These are phyloP conservation scores for Penicillium longicatenatum DNA, from an alignment of 495 filamentous ascomycete species.

Conservation along the genomic window DNA sequence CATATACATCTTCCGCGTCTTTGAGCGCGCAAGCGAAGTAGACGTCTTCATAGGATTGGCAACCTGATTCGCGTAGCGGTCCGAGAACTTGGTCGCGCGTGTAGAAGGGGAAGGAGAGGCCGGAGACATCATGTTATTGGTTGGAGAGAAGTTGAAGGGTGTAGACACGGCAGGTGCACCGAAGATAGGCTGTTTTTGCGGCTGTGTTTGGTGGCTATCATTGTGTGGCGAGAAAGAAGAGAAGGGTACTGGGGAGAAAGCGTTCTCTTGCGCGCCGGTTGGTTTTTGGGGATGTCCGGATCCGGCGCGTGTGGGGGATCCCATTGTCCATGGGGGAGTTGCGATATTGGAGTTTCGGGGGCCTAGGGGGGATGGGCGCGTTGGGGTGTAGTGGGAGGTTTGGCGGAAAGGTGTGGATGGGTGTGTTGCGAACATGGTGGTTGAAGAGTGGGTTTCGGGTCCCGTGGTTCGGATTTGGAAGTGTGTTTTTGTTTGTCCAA, in stretches of 20 bases:
- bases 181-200: slow-evolving; percentile 11
- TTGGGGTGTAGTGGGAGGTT: slow-evolving; percentile 48
- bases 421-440: slow-evolving; percentile 39
- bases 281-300: slow-evolving; percentile 11
- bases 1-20: slow-evolving; percentile 64
- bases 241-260: slow-evolving; percentile 12
- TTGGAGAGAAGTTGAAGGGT: slow-evolving; percentile 1
- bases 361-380: slow-evolving; percentile 56
- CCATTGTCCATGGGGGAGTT: slow-evolving; percentile 33
- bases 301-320: slow-evolving; percentile 13
- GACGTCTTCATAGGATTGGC: slow-evolving; percentile 30
- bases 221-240: slow-evolving; percentile 21
- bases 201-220: slow-evolving; percentile 7
- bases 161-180: slow-evolving; percentile 8
- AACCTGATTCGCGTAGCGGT: slow-evolving; percentile 32
- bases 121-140: slow-evolving; percentile 12
- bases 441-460: slow-evolving; percentile 13
- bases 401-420: slow-evolving; percentile 33
- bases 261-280: slow-evolving; percentile 12
- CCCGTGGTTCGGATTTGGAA: slow-evolving; percentile 29
- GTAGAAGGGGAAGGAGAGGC: slow-evolving; percentile 15
- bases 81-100: slow-evolving; percentile 27
- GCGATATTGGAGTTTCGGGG: slow-evolving; percentile 26
- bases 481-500: slow-evolving; percentile 20
- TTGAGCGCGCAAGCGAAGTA: slow-evolving; percentile 29